Conservation (phyloP, 768 basidiomycete genomes). For the Amanita pseudoporphyria region DNA sequence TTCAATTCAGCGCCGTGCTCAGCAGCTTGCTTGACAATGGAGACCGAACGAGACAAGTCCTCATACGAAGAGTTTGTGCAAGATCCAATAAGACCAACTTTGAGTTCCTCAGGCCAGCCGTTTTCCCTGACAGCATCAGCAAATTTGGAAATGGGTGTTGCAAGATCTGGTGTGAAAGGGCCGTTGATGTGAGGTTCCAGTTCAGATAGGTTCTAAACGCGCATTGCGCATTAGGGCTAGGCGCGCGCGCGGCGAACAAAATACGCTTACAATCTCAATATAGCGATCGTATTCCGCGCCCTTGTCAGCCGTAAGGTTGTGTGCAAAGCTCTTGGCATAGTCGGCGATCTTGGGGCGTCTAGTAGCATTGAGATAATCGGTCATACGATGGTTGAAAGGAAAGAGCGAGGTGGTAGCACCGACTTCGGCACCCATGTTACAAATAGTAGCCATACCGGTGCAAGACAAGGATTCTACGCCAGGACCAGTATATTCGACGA, state of each 20-base stretch:
- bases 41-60: constrained; percentile 97
- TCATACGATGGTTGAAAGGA: constrained; percentile 97
- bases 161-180: constrained; percentile 99
- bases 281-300: constrained; percentile 88
- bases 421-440: constrained; percentile 99
- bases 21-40: constrained; percentile 84
- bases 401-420: constrained; percentile 98
- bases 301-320: constrained; percentile 86
- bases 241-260: not conserved
- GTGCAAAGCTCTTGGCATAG: constrained; percentile 82
- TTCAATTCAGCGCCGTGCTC: constrained; percentile 80
- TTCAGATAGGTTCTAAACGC: constrained; percentile 75
- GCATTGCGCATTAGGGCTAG: constrained; percentile 7
- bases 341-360: constrained; percentile 80
- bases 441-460: constrained; percentile 99
- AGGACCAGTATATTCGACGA: constrained; percentile 93
- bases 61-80: constrained; percentile 99
- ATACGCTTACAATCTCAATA: constrained; percentile 71
- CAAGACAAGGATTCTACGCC: constrained; percentile 95
- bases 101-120: constrained; percentile 93
- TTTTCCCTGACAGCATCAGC: constrained; percentile 88
- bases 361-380: constrained; percentile 89
- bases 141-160: constrained; percentile 96
- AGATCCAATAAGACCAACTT: constrained; percentile 95
- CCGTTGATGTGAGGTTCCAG: constrained; percentile 99